Base-by-base conservation (phyloP, 257 asterid genomes). In the Verbascum thapsus region DNA sequence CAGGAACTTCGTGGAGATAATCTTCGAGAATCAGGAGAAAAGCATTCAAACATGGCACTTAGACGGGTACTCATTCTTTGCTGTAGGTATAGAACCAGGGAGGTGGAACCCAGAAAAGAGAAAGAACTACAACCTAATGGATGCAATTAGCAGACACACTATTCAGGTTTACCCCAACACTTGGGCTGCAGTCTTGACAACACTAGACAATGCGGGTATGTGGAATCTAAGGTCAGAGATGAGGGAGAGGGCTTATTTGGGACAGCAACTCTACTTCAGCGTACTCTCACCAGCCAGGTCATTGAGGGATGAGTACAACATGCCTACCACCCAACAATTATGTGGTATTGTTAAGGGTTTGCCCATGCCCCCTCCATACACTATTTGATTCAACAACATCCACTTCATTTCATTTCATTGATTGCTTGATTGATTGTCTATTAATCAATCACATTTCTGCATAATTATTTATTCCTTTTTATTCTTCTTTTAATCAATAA, bases 141-240 rank as follows among this genome's bases (percentile, higher is more conserved):
- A 81, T 6, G 88, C 85, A 2, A 58, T 81, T 3, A 78, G 83
- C 70, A 76, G 81, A 66, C 74, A 78, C 67, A 81, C 42, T 51
- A 54, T 81, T 32, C 90, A 83, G 4, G 90, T 83, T 0, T 83
- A 83, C 62, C 90, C 90, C 0, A 64, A 73, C 0, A 78, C 85
- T 0, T 83, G 90, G 90, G 85, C 90, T 2, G 85, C 87, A 2
- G 22, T 83, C 6, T 58, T 80, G 87, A 78, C 84, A 0, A 76
- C 90, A 0, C 55, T 80, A 5, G 90, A 83, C 63, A 83, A 83
- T 22, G 87, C 90, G 1, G 90, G 90, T 15, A 71, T 83, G 81
- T 83, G 90, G 90, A 83, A 69, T 60, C 53, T 83, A 51, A 72
- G 90, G 70, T 83, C 90, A 0, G 85, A 74, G 0, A 80, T 78